phyloP scores from a whole-genome alignment of 2,329 filamentous ascomycete species.

The Sporothrix sp. region DNA sequence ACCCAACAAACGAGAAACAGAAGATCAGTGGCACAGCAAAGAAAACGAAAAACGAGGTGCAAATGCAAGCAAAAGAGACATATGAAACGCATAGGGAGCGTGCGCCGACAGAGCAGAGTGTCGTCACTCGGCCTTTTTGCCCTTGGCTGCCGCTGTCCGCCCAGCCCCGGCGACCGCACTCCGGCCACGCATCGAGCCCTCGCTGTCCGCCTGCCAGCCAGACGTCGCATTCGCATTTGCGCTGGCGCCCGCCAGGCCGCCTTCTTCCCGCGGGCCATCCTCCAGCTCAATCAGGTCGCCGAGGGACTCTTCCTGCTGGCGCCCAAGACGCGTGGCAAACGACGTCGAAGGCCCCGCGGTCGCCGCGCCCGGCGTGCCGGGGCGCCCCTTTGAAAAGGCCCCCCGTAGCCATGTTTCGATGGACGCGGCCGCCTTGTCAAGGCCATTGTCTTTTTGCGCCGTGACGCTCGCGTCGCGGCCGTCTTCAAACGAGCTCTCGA shows the following conservation, averaged over 20 bases:
- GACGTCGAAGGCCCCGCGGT: conserved; percentile 11
- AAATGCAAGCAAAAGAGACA: not conserved
- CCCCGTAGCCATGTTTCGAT: conserved; percentile 88
- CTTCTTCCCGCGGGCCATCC: conserved; percentile 50
- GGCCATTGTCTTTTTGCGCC: conserved; percentile 38
- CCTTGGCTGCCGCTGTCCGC: conserved; percentile 26
- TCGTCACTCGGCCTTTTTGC: conserved; percentile 36
- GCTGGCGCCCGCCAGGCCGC: conserved; percentile 14
- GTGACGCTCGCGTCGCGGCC: conserved; percentile 32
- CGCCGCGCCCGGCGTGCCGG: conserved; percentile 17
- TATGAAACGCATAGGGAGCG: not conserved
- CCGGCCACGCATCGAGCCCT: conserved; percentile 31
- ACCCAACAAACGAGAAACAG: not conserved
- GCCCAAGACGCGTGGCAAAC: conserved; percentile 13
- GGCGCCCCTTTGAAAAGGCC: conserved; percentile 49
- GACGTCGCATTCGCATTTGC: conserved; percentile 23
- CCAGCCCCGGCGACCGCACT: conserved; percentile 20
- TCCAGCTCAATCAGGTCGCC: conserved; percentile 64
- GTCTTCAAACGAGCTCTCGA: conserved; percentile 40
- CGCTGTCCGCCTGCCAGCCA: conserved; percentile 29
- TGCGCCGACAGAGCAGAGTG: not conserved
- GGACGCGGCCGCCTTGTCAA: conserved; percentile 78
- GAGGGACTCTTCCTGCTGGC: conserved; percentile 29
- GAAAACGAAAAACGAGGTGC: not conserved
- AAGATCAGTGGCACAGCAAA: not conserved